phyloP scores from a whole-genome alignment of 2,329 filamentous ascomycete genomes.

The Ophiostoma tasmaniense region DNA sequence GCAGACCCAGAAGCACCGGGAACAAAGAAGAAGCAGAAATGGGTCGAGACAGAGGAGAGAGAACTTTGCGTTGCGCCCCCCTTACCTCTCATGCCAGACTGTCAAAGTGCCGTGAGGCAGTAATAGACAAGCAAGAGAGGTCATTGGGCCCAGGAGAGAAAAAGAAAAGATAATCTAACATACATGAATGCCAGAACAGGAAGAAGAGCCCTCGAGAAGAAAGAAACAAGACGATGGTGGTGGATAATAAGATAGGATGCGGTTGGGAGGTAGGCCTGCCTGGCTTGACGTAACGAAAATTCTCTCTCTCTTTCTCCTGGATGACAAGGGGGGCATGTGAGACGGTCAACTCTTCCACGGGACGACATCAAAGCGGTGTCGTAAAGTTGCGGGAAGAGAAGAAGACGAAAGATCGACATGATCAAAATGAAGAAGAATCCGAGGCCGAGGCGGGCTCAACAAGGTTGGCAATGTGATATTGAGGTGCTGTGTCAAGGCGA shows the following conservation, averaged over 20 bases:
- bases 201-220: conserved; percentile 9
- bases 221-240: conserved; percentile 10
- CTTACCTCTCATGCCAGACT: neutral
- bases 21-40: neutral
- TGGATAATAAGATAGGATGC: neutral
- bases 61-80: conserved; percentile 1
- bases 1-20: neutral
- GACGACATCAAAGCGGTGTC: conserved; percentile 30
- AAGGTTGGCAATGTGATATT: neutral
- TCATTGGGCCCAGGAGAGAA: conserved; percentile 6
- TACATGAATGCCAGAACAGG: conserved; percentile 9
- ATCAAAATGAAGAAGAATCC: conserved; percentile 13
- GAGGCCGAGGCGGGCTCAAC: conserved; percentile 2
- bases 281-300: conserved; percentile 8
- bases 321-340: conserved; percentile 5
- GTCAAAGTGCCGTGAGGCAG: neutral
- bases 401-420: neutral
- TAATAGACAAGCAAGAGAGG: neutral
- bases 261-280: conserved; percentile 8
- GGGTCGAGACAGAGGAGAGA: conserved; percentile 3
- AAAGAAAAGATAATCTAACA: conserved; percentile 10
- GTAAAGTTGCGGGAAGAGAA: conserved; percentile 2
- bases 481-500: neutral
- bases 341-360: conserved; percentile 5
- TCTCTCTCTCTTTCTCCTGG: conserved; percentile 10